phyloP scores from a whole-genome alignment of 768 basidiomycete species.

The Lactifluus volemus region DNA sequence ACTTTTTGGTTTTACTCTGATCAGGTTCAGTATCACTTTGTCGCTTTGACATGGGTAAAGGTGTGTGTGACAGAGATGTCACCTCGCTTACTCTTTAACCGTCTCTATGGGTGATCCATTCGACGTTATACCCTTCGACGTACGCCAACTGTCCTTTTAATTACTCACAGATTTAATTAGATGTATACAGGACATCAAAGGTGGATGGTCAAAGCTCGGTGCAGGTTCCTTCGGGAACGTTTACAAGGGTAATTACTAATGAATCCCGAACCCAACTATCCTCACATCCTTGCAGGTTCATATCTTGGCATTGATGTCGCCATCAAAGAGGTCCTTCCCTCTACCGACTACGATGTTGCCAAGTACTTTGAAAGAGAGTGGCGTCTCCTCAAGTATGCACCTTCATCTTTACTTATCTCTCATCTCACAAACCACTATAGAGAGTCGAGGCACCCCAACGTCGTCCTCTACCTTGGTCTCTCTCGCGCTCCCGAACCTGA shows the following conservation, averaged over 20 bases:
- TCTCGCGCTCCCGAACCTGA: slow-evolving; percentile 71
- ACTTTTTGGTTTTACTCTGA: not conserved
- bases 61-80: too few species aligned
- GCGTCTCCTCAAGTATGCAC: slow-evolving; percentile 76
- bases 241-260: slow-evolving; percentile 58
- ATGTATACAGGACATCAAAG: slow-evolving; percentile 63
- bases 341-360: slow-evolving; percentile 83
- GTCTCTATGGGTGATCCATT: slow-evolving; percentile 56
- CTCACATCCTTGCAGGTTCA: slow-evolving; percentile 38
- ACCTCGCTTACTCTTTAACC: too few species aligned
- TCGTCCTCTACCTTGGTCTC: slow-evolving; percentile 88
- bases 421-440: slow-evolving; percentile 24
- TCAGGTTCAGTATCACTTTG: not conserved
- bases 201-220: slow-evolving; percentile 82
- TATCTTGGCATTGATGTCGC: slow-evolving; percentile 97
- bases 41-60: not conserved
- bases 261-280: not conserved
- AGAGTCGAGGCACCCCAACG: slow-evolving; percentile 86
- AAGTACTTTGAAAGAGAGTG: slow-evolving; percentile 99
- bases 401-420: slow-evolving; percentile 8
- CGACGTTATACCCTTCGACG: slow-evolving; percentile 84
- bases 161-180: not conserved
- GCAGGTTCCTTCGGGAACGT: slow-evolving; percentile 93
- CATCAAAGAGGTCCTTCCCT: slow-evolving; percentile 93
- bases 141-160: slow-evolving; percentile 25